These are phyloP conservation scores for Oryza coarctata DNA, from an alignment of 176 grass and related monocot genomes.

Conservation along the genomic window DNA sequence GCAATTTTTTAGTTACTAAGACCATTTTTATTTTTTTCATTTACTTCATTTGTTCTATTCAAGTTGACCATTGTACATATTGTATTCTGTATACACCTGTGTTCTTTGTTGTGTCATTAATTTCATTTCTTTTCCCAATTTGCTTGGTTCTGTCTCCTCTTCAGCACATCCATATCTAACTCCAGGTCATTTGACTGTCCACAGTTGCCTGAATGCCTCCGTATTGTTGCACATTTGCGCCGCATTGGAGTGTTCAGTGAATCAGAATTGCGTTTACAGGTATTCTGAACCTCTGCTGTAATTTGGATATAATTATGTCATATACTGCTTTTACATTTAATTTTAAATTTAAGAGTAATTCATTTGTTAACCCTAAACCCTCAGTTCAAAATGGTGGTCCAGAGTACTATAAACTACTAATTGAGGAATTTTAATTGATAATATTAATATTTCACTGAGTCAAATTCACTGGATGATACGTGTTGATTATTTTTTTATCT, in stretches of 20 bases:
- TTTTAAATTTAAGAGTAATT: background rate
- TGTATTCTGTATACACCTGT: background rate
- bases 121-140: background rate
- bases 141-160: background rate
- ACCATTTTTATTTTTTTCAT: conserved; percentile 5
- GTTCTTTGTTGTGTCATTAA: background rate
- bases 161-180: conserved; percentile 5
- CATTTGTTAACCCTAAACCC: background rate
- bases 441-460: background rate
- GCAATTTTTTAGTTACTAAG: background rate
- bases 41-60: background rate
- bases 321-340: background rate
- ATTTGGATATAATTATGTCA: conserved; percentile 2
- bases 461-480: conserved; percentile 9
- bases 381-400: background rate
- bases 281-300: conserved; percentile 28
- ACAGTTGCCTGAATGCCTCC: conserved; percentile 89
- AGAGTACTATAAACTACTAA: background rate
- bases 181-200: conserved; percentile 38
- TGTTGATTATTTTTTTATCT: conserved; percentile 5
- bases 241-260: conserved; percentile 91
- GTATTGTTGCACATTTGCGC: conserved; percentile 76
- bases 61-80: background rate
- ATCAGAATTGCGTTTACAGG: conserved; percentile 92
- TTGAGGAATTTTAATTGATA: background rate